Evolutionary conservation across 345 rosid genomes (phyloP), one percentile per base, ranked within the genome.

Genomic region (Lumnitzera littorea): DNA sequence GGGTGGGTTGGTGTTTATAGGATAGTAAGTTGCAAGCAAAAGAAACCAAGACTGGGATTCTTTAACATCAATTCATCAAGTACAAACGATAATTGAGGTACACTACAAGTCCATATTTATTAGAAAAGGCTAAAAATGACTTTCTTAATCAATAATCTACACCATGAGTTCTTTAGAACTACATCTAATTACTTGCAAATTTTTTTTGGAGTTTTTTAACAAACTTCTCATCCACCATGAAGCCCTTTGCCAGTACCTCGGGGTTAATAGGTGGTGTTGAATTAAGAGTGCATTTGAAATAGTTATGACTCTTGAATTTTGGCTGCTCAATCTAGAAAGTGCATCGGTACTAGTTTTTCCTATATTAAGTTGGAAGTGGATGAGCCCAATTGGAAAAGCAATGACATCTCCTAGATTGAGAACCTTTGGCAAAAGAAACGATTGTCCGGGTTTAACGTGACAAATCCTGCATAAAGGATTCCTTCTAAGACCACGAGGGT

Each of bases 401-500:
- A 67, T 60, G 16, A 67, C 66, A 14, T 67, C 71, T 0, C 71
- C 71, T 7, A n/a, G 47, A 31, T 67, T 50, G 12, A 67, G 51
- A 46, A 60, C 65, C 57, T 61, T 61, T 67, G 66, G 71, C 56
- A 50, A 67, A 67, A 61, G 55, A 67, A 58, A 27, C 57, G 56
- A 59, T 67, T 67, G 31, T 36, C 59, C 24, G 55, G 71, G 56
- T 67, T n/a, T 29, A 66, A 67, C 9, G 71, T 67, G 55, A 67
- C 62, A 46, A 67, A 67, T 0, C 71, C 71, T 24, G 59, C 66
- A 1, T 46, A 50, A 4, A 67, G 46, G 3, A 60, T 60, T 2
- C 71, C 71, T 50, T 67, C 71, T 14, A 67, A 20, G 15, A 61
- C 61, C 65, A 1, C 71, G 66, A 49, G 71, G 66, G 60, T 67